A percentile compares a stretch with the other conserved stretches of the same genome.
phyloP scores from a whole-genome alignment of 2,329 filamentous ascomycete species.

The Fusarium coffeatum region DNA sequence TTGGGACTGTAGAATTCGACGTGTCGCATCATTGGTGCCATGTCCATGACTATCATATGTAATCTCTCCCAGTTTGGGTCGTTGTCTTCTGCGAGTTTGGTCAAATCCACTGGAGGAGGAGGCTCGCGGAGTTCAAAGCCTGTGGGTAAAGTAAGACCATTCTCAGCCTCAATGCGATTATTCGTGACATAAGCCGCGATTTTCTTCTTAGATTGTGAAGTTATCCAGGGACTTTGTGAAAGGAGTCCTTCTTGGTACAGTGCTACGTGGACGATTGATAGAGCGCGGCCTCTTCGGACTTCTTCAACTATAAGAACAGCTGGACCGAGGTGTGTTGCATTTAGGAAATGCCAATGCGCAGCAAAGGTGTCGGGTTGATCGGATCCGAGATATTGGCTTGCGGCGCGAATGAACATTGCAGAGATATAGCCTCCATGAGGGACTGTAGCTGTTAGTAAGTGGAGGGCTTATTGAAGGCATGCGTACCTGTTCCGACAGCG shows the following conservation, averaged over 20 bases:
- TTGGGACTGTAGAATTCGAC: constrained; percentile 49
- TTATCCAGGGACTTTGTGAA: constrained; percentile 51
- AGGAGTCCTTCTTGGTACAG: constrained; percentile 56
- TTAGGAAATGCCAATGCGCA: constrained; percentile 57
- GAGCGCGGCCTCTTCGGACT: constrained; percentile 55
- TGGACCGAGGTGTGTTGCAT: constrained; percentile 53
- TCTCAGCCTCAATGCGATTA: constrained; percentile 41
- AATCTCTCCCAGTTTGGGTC: constrained; percentile 38
- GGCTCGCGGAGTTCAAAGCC: constrained; percentile 38
- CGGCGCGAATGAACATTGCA: constrained; percentile 54
- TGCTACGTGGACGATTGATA: constrained; percentile 57
- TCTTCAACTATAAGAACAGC: constrained; percentile 56
- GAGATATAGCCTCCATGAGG: constrained; percentile 62
- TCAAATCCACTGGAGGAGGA: constrained; percentile 37
- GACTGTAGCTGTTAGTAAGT: constrained; percentile 43
- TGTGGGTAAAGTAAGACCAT: constrained; percentile 48
- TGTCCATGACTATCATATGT: constrained; percentile 34
- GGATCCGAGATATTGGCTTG: constrained; percentile 49
- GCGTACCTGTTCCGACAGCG: constrained; percentile 31
- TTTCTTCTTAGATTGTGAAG: constrained; percentile 47
- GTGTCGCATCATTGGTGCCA: constrained; percentile 46
- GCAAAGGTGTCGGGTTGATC: constrained; percentile 55
- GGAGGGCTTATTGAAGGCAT: too few species aligned
- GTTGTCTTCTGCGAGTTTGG: background rate
- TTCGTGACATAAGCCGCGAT: constrained; percentile 57